Evolutionary conservation across 495 filamentous ascomycete species (phyloP).

Genomic region (Bombardia bombarda): DNA sequence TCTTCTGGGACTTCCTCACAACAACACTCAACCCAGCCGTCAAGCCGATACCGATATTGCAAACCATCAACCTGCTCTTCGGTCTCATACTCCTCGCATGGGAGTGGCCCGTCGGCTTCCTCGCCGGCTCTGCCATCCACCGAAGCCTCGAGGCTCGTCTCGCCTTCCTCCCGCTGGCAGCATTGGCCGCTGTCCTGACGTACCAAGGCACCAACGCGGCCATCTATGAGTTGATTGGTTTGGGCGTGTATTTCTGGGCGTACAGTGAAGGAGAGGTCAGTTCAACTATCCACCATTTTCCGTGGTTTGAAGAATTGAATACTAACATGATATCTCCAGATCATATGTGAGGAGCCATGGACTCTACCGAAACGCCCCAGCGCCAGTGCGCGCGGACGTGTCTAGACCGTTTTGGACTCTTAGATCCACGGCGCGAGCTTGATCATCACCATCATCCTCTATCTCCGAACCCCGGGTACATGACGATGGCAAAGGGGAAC

Average conservation of each 20-base stretch:
- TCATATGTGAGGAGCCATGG: slow-evolving; percentile 46
- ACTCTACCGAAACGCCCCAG: slow-evolving; percentile 41
- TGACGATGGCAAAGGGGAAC: too few relatives aligned
- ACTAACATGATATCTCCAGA: slow-evolving; percentile 21
- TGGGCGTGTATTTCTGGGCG: slow-evolving; percentile 90
- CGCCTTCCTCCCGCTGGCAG: slow-evolving; percentile 70
- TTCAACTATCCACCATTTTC: slow-evolving; percentile 6
- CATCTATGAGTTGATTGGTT: slow-evolving; percentile 83
- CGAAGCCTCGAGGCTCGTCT: slow-evolving; percentile 81
- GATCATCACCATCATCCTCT: too few relatives aligned
- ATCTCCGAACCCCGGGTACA: too few relatives aligned
- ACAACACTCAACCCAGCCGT: slow-evolving; percentile 83
- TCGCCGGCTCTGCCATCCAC: slow-evolving; percentile 65
- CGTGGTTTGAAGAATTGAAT: not conserved
- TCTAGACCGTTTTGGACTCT: too few relatives aligned
- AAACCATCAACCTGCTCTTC: slow-evolving; percentile 90
- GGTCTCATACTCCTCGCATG: slow-evolving; percentile 72
- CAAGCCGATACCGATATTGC: slow-evolving; percentile 79
- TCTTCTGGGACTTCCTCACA: slow-evolving; percentile 96
- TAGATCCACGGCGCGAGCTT: not conserved
- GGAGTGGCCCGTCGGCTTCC: slow-evolving; percentile 78
- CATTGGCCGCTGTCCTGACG: slow-evolving; percentile 65
- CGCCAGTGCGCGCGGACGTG: too few relatives aligned
- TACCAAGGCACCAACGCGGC: slow-evolving; percentile 93
- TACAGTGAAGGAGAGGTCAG: slow-evolving; percentile 94